phyloP scores from a whole-genome alignment of 305 asterid species.

The Rubia balearica region DNA sequence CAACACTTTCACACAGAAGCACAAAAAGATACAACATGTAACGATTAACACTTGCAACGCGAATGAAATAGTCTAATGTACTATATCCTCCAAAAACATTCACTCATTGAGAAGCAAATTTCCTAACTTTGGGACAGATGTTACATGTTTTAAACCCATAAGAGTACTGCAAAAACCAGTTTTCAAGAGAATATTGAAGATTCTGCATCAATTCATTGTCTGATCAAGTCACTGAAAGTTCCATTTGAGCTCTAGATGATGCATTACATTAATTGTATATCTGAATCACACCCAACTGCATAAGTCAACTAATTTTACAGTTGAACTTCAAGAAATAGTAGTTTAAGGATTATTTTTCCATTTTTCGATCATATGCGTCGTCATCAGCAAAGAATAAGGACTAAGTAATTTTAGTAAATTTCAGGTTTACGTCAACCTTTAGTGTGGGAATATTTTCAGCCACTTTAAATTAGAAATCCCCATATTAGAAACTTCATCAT shows the following conservation, averaged over 20 bases:
- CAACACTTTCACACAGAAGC: background rate
- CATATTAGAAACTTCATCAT: too few species aligned
- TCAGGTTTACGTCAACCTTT: conserved; percentile 21
- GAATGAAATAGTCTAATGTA: too few species aligned
- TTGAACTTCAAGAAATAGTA: background rate
- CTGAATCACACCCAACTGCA: background rate
- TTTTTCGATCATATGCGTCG: background rate
- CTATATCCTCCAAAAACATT: too few species aligned
- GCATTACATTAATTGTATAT: background rate
- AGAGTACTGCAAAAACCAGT: background rate
- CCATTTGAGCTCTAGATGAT: conserved; percentile 12
- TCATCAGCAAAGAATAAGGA: background rate
- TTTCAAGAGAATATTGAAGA: background rate
- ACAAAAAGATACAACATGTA: too few species aligned
- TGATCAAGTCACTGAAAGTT: background rate
- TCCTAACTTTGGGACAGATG: background rate
- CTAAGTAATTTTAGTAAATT: conserved; percentile 5
- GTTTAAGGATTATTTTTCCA: background rate
- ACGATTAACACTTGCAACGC: too few species aligned
- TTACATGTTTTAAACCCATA: background rate
- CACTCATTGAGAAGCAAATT: background rate
- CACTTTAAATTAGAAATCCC: too few species aligned
- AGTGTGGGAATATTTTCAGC: conserved; percentile 24
- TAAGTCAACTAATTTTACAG: background rate
- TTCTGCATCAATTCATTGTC: background rate